Percentiles rank a stretch among this genome's conserved stretches.
Evolutionary conservation across 192 early-diverging fungal genomes (phyloP).

Genomic region (Entrophospora sp.): DNA sequence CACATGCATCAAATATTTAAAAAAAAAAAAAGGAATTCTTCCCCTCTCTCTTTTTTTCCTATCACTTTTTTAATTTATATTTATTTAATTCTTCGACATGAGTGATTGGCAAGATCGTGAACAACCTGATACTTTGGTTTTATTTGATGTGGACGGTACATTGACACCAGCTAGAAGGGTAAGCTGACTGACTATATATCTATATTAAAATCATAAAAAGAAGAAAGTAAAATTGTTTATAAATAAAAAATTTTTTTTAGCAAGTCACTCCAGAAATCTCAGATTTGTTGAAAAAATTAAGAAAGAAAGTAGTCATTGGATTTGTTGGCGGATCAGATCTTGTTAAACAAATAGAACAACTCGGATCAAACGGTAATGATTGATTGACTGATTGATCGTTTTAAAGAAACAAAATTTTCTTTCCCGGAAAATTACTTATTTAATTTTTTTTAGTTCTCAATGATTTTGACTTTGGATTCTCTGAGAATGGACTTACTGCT

Average conservation of each 20-base stretch:
- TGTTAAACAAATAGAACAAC: conserved; percentile 90
- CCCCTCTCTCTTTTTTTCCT: no score
- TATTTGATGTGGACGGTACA: conserved; percentile 97
- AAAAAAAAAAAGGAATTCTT: no score
- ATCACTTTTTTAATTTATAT: no score
- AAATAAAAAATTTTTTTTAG: conserved; percentile 30
- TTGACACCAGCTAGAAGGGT: conserved; percentile 89
- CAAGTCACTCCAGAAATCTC: conserved; percentile 70
- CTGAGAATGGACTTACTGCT: conserved; percentile 95
- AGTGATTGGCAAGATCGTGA: conserved; percentile 43
- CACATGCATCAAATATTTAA: no score
- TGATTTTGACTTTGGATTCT: conserved; percentile 91
- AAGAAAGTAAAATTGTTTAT: no score
- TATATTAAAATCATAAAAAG: no score
- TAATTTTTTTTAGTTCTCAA: no score
- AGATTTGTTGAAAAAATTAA: conserved; percentile 63
- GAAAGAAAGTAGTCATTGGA: conserved; percentile 86
- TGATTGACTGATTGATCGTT: no score
- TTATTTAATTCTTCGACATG: no score
- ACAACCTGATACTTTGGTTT: conserved; percentile 70
- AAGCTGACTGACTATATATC: no score
- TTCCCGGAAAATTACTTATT: no score
- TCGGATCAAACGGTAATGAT: conserved; percentile 66
- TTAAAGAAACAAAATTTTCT: no score
- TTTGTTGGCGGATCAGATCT: conserved; percentile 96